Evolutionary conservation across 2,329 filamentous ascomycete genomes (phyloP).

Genomic region (Zymoseptoria brevis): DNA sequence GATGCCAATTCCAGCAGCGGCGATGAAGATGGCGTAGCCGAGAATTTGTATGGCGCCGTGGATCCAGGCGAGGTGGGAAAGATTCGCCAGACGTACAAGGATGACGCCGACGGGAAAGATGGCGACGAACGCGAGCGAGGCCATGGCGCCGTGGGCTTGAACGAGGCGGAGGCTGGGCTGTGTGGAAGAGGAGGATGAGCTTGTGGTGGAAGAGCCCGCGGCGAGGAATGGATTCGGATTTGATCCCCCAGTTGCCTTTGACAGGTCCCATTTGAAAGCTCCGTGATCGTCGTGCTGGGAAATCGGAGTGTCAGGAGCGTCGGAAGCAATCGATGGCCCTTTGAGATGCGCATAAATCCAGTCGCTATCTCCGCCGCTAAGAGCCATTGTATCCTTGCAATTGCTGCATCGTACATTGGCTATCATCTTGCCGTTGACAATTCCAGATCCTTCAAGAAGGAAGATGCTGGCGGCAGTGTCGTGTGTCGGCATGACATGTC

Average conservation of each 20-base stretch:
- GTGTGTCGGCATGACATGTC: conserved; percentile 35
- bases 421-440: conserved; percentile 43
- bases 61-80: conserved; percentile 37
- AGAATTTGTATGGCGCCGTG: conserved; percentile 43
- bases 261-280: conserved; percentile 40
- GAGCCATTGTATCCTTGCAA: conserved; percentile 45
- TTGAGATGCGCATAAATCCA: conserved; percentile 45
- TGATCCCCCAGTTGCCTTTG: conserved; percentile 42
- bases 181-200: conserved; percentile 1
- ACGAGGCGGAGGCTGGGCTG: conserved; percentile 1
- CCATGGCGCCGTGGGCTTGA: conserved; percentile 36
- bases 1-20: conserved; percentile 45
- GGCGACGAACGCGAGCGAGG: conserved; percentile 37
- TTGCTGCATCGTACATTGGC: conserved; percentile 49
- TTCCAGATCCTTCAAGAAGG: conserved; percentile 46
- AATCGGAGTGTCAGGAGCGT: conserved; percentile 37
- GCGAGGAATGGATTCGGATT: conserved; percentile 36
- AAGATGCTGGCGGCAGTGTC: conserved; percentile 37
- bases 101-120: conserved; percentile 40
- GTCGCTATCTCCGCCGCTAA: conserved; percentile 31
- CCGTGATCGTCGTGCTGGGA: conserved; percentile 37
- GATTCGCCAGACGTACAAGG: conserved; percentile 35
- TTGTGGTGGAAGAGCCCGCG: not conserved
- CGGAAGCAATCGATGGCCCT: conserved; percentile 40
- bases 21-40: conserved; percentile 40